Base-by-base conservation (phyloP, 148 eudicot species). In the Cornus controversa region DNA sequence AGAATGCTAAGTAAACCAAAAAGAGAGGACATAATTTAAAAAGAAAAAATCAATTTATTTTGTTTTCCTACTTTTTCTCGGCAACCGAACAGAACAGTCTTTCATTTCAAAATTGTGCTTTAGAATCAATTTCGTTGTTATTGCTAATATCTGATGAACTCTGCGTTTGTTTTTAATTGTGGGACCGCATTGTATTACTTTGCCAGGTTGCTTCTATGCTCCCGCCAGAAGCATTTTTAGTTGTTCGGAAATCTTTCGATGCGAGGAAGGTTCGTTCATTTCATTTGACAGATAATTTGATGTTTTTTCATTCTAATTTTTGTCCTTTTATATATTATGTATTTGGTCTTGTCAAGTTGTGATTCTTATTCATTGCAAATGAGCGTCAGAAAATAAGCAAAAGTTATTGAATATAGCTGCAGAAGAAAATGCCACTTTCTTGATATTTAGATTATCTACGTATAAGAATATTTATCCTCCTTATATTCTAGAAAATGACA, bases 191-290 rank as follows among this genome's bases (percentile, higher is more conserved):
- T 60, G 64, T n/a, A 16, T 67, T 26, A 36, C n/a, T 45, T 64
- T 82, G 86, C 79, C 79, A 96, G 99, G 99, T 92, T 77, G 86
- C 99, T 81, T 89, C 98, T 22, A 90, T 91, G 98, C 74, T 96
- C 78, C 99, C 99, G 37, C 86, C 82, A 76, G 99, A 96, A 78
- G 95, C 99, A 22, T 96, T 96, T 78, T 75, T 88, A 10, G 93
- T 96, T 34, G 82, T 92, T 69, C 87, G 98, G 78, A 93, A 96
- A 82, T 96, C 99, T 42, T 93, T 96, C 81, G 98, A 96, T 78
- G 98, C 99, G 7, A 87, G 99, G 82, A 96, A 96, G 98, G 99
- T 96, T 62, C 28, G 81, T 34, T 73, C 67, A 62, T 57, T 34
- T 73, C 67, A 62, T 57, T 28, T 9, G 25, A 25, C 68, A 62